Base-by-base conservation (phyloP, 164 flowering plant genomes). In the Umbellularia californica region DNA sequence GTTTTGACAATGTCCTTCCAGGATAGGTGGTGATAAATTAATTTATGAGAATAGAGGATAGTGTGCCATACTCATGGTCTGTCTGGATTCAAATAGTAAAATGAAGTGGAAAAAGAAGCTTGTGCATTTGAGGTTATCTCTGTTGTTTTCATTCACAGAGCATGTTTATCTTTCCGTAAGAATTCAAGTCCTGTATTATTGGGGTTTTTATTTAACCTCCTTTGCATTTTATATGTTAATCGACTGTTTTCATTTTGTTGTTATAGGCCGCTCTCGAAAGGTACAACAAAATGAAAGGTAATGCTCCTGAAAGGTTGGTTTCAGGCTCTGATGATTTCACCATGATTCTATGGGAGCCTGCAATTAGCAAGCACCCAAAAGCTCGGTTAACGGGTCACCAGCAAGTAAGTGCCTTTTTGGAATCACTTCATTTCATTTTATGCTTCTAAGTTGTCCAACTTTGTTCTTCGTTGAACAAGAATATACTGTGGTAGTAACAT, bases 321-420 rank as follows among this genome's bases (percentile, higher is more conserved):
- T 95, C 98, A 28, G 98, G 99, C n/a, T 93, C 97, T 73, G 98
- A 95, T 83, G 99, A 95, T 83, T 88, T 90, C 76, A 96, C 98
- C 51, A 94, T 94, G 99, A 86, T 92, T 78, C 88, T 96, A 23
- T 96, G 99, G 98, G 99, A 96, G 79, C 99, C 99, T 78, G 73
- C 86, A 75, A 85, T 86, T 33, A 89, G 92, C 84, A 91, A 94
- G 77, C 94, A 90, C 74, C 93, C 91, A 17, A 96, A 94, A 83
- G 85, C 88, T 67, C 94, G 94, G 47, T 82, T 96, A 93, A 91
- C 95, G 41, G 99, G 99, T 75, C 99, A 96, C 82, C 98, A 94
- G 78, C 97, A 96, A 94, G 99, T 94, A 84, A 55, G 62, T 30
- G 52, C 13, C n/a, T 30, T 30, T 30, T 27, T 28, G 27, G n/a